Conservation (phyloP, 768 basidiomycete genomes). For the Kwoniella pini region DNA sequence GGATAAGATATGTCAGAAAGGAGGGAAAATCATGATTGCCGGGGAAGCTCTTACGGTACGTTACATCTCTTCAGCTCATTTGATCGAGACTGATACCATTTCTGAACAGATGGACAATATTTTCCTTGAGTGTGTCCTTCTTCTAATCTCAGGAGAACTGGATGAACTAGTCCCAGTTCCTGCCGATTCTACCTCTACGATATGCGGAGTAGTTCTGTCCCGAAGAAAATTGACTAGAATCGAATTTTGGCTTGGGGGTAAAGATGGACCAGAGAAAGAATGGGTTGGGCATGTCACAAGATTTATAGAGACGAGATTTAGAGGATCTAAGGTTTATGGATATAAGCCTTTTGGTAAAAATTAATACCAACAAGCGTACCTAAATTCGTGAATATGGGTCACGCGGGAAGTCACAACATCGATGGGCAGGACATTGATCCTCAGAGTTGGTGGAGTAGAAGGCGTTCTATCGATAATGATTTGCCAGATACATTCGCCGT, state of each 20-base stretch:
- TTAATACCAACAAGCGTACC: too few relatives aligned
- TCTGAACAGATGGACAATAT: conserved; percentile 33
- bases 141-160: conserved; percentile 22
- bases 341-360: conserved; percentile 14
- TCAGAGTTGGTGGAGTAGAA: too few relatives aligned
- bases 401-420: too few relatives aligned
- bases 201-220: conserved; percentile 22
- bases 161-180: conserved; percentile 15
- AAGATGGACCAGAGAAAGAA: conserved; percentile 1
- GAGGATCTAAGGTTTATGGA: conserved; percentile 6
- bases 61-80: not conserved
- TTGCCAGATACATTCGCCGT: too few relatives aligned
- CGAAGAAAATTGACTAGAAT: conserved; percentile 28
- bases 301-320: not conserved
- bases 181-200: not conserved
- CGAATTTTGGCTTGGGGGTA: conserved; percentile 40
- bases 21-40: conserved; percentile 42
- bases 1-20: conserved; percentile 38
- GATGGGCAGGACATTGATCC: too few relatives aligned
- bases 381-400: too few relatives aligned
- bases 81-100: not conserved
- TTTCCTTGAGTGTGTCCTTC: conserved; percentile 35
- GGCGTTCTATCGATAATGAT: too few relatives aligned
- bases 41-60: conserved; percentile 19
- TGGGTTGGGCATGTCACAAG: conserved; percentile 19